Conservation (phyloP, 352 stramenopile species). For the Pythium biforme region DNA sequence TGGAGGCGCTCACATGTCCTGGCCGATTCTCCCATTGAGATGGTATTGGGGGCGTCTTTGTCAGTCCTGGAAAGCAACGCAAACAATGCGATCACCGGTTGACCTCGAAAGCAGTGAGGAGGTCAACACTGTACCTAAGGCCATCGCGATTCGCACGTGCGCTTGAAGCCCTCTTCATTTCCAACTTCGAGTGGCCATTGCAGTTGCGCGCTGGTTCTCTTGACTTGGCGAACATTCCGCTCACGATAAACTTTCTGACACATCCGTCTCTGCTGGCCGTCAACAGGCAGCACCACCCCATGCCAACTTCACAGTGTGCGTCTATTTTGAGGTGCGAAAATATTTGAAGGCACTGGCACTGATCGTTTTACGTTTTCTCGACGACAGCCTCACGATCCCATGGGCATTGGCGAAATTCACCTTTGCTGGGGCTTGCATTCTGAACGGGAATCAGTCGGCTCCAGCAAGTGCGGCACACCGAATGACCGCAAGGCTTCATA, state of each 20-base stretch:
- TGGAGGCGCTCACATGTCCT: constrained; percentile 5
- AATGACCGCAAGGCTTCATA: constrained; percentile 57
- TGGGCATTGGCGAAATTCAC: constrained; percentile 38
- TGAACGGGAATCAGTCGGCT: constrained; percentile 18
- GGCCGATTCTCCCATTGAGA: neutral
- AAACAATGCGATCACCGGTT: no score
- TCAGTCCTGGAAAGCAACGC: constrained; percentile 1
- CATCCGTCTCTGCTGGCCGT: no score
- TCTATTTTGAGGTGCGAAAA: neutral
- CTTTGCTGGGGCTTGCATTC: neutral
- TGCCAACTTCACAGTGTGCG: neutral
- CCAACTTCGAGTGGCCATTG: neutral
- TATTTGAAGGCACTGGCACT: neutral
- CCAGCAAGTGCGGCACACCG: constrained; percentile 44
- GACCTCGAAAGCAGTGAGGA: no score
- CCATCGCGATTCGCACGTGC: neutral
- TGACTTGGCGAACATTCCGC: constrained; percentile 2
- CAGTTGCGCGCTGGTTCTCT: neutral
- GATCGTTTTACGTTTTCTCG: constrained; percentile 24
- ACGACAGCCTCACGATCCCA: constrained; percentile 62
- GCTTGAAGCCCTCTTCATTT: neutral
- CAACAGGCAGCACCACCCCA: neutral
- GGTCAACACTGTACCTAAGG: neutral
- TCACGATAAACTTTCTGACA: neutral
- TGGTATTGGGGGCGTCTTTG: constrained; percentile 2